These are phyloP conservation scores for Metarhizium brunneum DNA, from an alignment of 2,329 filamentous ascomycete genomes.

Conservation along the genomic window DNA sequence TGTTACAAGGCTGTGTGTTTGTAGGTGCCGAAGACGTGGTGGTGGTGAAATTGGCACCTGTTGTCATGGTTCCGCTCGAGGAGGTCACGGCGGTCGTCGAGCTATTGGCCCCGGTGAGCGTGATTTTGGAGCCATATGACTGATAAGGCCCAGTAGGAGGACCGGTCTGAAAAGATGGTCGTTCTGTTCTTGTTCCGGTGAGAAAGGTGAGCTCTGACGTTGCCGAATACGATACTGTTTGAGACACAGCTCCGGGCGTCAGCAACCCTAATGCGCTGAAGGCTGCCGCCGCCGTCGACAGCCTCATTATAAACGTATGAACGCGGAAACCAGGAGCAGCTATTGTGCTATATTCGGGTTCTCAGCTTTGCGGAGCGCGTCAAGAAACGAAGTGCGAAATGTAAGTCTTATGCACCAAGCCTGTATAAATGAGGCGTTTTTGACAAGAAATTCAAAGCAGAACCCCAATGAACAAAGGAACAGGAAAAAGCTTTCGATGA, in stretches of 20 bases:
- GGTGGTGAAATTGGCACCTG: constrained; percentile 29
- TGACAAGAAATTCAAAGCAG: not conserved
- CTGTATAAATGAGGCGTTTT: no score
- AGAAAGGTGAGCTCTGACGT: constrained; percentile 27
- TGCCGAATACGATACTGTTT: constrained; percentile 19
- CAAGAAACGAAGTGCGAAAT: not conserved
- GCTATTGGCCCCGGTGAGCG: constrained; percentile 26
- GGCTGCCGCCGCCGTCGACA: constrained; percentile 6
- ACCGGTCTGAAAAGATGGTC: constrained; percentile 25
- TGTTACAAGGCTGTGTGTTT: constrained; percentile 75
- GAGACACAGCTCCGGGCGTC: constrained; percentile 13
- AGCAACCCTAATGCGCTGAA: constrained; percentile 13
- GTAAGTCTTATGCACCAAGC: no score
- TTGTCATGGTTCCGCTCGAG: constrained; percentile 26
- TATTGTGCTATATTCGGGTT: no score
- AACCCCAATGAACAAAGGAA: not conserved
- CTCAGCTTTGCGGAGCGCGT: no score
- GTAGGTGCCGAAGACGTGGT: constrained; percentile 34
- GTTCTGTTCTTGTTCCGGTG: constrained; percentile 26
- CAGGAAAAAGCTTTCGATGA: not conserved
- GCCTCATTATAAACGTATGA: constrained; percentile 14
- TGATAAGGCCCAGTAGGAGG: constrained; percentile 36
- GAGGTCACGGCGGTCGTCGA: constrained; percentile 23
- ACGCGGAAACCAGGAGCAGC: not conserved
- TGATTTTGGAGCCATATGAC: constrained; percentile 32